These are phyloP conservation scores for Trichoderma atrobrunneum DNA, from an alignment of 2,329 filamentous ascomycete genomes.

Conservation along the genomic window DNA sequence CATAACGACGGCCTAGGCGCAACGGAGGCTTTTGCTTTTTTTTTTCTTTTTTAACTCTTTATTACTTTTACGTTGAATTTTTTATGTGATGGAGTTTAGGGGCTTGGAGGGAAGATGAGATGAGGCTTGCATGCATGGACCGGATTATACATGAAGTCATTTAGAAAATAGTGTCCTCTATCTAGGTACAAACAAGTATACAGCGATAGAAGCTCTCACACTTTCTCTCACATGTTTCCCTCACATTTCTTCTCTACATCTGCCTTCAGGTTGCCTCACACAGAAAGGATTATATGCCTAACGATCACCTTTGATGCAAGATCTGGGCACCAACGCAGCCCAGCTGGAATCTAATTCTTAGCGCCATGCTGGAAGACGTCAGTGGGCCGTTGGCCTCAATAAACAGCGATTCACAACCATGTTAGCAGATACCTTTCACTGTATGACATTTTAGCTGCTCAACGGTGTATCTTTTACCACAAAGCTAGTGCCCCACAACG, in stretches of 20 bases:
- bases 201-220: background rate
- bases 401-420: too few relatives aligned
- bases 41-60: background rate
- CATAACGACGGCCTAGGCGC: background rate
- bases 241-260: background rate
- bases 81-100: background rate
- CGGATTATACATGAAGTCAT: background rate
- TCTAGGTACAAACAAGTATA: background rate
- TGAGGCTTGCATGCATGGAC: background rate
- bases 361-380: slow-evolving; percentile 18
- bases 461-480: background rate
- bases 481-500: background rate
- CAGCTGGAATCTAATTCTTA: background rate
- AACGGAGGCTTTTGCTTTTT: background rate
- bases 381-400: background rate
- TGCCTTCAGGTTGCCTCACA: background rate
- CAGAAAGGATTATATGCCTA: background rate
- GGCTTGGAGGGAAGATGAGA: background rate
- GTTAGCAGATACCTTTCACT: background rate
- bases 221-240: background rate
- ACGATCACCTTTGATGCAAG: background rate
- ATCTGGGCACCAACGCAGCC: slow-evolving; percentile 9
- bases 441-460: fast-evolving
- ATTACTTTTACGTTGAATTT: background rate
- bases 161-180: background rate